Conservation (phyloP, 1,284 basidiomycete genomes). For the Tylopilus sp. region DNA sequence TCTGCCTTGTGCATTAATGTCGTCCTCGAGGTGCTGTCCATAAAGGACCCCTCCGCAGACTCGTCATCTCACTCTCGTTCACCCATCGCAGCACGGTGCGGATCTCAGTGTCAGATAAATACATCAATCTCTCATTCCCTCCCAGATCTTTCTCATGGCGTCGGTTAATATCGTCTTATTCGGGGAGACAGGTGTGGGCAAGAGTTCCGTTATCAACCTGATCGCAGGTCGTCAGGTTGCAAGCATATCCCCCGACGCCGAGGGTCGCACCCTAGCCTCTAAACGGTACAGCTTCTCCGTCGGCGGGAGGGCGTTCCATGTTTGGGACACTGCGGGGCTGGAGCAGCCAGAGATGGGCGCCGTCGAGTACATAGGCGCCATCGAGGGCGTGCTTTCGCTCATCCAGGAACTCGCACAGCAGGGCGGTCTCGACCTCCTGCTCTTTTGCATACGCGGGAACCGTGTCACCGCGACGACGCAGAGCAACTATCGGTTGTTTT, state of each 20-base stretch:
- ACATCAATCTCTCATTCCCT: background rate
- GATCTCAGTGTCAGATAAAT: constrained; percentile 2
- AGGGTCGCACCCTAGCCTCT: constrained; percentile 24
- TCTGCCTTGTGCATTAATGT: too few relatives aligned
- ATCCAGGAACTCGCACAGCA: constrained; percentile 30
- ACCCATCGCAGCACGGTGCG: constrained; percentile 8
- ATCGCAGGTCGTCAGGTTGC: constrained; percentile 25
- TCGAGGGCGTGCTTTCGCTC: constrained; percentile 34
- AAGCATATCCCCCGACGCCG: constrained; percentile 14
- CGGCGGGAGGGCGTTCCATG: constrained; percentile 16
- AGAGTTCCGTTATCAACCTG: constrained; percentile 30
- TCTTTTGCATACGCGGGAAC: constrained; percentile 38
- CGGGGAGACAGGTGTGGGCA: constrained; percentile 28
- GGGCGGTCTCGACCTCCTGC: constrained; percentile 38
- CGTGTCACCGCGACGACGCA: constrained; percentile 33
- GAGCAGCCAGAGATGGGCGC: constrained; percentile 33
- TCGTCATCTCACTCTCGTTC: background rate
- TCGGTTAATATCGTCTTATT: constrained; percentile 29
- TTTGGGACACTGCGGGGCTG: constrained; percentile 42
- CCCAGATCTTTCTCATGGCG: constrained; percentile 18
- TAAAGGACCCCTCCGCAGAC: background rate
- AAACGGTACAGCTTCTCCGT: constrained; percentile 24
- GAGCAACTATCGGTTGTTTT: constrained; percentile 39
- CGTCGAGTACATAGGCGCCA: constrained; percentile 29
- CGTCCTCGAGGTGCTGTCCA: too few relatives aligned